These are phyloP conservation scores for Solanum sitiens DNA, from an alignment of 257 asterid genomes.

Conservation along the genomic window DNA sequence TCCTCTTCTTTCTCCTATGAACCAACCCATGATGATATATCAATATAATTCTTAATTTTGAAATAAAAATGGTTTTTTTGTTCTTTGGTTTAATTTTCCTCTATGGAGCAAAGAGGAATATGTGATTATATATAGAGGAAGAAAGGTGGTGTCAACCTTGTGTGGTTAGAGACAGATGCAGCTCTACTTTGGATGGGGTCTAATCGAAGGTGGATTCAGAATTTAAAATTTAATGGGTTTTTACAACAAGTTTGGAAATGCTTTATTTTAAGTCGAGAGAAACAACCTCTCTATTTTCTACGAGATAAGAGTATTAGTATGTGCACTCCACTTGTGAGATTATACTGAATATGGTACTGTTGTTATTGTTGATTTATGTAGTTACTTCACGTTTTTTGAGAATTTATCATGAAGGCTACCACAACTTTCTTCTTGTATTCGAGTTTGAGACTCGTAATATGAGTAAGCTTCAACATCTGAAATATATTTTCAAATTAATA, in stretches of 20 bases:
- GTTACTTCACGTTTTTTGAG: background rate
- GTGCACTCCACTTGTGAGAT: background rate
- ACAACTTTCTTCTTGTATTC: background rate
- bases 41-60: background rate
- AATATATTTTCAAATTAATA: background rate
- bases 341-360: background rate
- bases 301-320: background rate
- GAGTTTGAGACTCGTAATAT: background rate
- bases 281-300: background rate
- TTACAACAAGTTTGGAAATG: background rate
- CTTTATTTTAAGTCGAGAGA: background rate
- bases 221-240: background rate
- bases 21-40: slow-evolving; percentile 29
- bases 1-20: slow-evolving; percentile 36
- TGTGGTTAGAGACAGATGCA: background rate
- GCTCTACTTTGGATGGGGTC: background rate
- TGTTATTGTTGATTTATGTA: background rate
- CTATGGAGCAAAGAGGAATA: background rate
- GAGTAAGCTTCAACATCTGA: background rate
- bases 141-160: background rate
- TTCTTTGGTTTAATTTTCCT: background rate
- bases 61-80: background rate
- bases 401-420: background rate
- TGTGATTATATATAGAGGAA: background rate
- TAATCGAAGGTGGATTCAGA: background rate